phyloP scores from a whole-genome alignment of 257 asterid genomes.

The Solanum clarkiae region DNA sequence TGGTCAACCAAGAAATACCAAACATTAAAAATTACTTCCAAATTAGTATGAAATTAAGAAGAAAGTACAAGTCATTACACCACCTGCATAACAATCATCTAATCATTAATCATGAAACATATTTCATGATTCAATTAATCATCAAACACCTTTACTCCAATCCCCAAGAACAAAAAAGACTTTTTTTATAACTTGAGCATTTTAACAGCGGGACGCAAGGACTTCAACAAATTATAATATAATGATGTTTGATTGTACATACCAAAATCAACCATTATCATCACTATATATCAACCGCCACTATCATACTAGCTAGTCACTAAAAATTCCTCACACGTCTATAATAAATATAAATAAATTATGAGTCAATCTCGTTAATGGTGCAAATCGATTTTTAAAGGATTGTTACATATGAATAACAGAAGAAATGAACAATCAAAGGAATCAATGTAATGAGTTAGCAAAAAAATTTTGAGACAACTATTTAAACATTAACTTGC shows the following conservation, averaged over 20 bases:
- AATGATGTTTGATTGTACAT: too few relatives aligned
- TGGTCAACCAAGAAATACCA: neutral
- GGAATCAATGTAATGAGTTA: too few relatives aligned
- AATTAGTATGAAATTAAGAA: neutral
- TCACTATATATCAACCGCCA: too few relatives aligned
- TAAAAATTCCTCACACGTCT: too few relatives aligned
- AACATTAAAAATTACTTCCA: neutral
- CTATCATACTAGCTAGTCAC: too few relatives aligned
- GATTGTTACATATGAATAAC: too few relatives aligned
- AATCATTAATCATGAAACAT: neutral
- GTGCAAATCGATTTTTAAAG: too few relatives aligned
- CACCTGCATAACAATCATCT: neutral
- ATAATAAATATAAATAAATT: too few relatives aligned
- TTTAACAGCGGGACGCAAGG: conserved; percentile 23
- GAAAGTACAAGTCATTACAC: neutral
- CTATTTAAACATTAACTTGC: neutral
- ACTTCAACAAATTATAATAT: conserved; percentile 15
- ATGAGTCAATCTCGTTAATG: too few relatives aligned
- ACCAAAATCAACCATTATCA: too few relatives aligned
- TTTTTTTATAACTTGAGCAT: neutral
- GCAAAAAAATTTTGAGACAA: neutral
- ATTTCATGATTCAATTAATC: neutral
- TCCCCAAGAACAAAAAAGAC: neutral
- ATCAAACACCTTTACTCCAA: neutral
- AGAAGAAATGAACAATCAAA: too few relatives aligned